Base-by-base conservation (phyloP, 164 flowering plant genomes). In the Annona squamosa region DNA sequence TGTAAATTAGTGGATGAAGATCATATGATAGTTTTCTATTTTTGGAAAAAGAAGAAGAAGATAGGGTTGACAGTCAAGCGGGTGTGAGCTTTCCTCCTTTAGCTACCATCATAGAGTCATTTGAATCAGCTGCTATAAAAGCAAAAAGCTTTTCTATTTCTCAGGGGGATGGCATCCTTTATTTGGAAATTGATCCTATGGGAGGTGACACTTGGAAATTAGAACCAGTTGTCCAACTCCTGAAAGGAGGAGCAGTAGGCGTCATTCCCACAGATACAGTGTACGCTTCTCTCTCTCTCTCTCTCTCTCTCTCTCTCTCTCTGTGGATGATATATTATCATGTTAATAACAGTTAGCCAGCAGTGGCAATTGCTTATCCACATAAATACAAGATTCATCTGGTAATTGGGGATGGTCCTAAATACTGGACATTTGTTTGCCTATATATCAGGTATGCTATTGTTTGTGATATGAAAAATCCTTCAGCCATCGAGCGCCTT, bases 181-280 rank as follows among this genome's bases (percentile, higher is more conserved):
- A 86, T 66, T 83, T 93, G 61, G 82, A 91, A 79, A 94, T 79
- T 75, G 98, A 93, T 78, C 85, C 89, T 10, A 82, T 80, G 19
- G 96, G 95, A 69, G 76, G 74, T 48, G 94, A 91, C 73, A 81
- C 75, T 61, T 93, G 98, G 98, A 91, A 88, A 72, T 72, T 91
- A 85, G 98, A 91, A 42, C 91, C 91, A 3, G 86, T 88, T 19
- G 75, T 89, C 63, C 75, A 86, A 52, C 89, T 90, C 59, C 70
- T 91, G 79, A 87, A 86, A 72, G 77, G 84, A 73, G 98, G 97
- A 61, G 97, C 94, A 65, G 96, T 94, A n/a, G 97, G 94, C 45
- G 91, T 90, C 74, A 89, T 94, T 79, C 97, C 98, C 64, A 93
- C 98, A 1, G 98, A 93, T 67, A 93, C 97, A 13, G 85, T 89